These are phyloP conservation scores for Boletus rufocinnamomeus DNA, from an alignment of 768 basidiomycete genomes.

Conservation along the genomic window DNA sequence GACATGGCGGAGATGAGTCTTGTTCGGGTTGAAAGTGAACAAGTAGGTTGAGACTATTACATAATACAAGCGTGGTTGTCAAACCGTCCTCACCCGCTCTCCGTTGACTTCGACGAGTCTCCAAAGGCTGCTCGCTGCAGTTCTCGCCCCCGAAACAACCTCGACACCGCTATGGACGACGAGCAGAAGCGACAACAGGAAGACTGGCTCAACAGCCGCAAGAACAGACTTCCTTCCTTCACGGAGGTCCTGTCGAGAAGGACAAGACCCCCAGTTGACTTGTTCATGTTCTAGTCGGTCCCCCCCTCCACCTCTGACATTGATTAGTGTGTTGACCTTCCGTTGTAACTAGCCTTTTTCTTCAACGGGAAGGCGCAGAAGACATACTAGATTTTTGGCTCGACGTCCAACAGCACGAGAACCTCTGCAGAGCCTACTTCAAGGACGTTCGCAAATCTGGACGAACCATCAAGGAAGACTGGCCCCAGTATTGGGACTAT, in stretches of 20 bases:
- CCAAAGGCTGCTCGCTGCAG: slow-evolving; percentile 19
- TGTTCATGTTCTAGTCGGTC: slow-evolving; percentile 98
- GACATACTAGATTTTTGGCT: slow-evolving; percentile 99
- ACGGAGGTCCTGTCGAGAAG: slow-evolving; percentile 88
- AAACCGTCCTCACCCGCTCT: slow-evolving; percentile 8
- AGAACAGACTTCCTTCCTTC: slow-evolving; percentile 82
- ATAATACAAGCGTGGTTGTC: slow-evolving; percentile 25
- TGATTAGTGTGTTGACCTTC: slow-evolving; percentile 7
- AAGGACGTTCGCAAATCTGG: slow-evolving; percentile 97
- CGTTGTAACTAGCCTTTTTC: slow-evolving; percentile 66
- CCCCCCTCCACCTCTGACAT: neutral
- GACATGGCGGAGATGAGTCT: slow-evolving; percentile 46
- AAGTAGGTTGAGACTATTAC: slow-evolving; percentile 22
- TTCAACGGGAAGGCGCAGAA: slow-evolving; percentile 94
- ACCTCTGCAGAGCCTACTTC: slow-evolving; percentile 97
- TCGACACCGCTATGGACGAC: slow-evolving; percentile 47
- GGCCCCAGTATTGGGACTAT: slow-evolving; percentile 98
- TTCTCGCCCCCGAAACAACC: slow-evolving; percentile 8
- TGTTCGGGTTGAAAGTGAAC: neutral
- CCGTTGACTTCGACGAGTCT: slow-evolving; percentile 24
- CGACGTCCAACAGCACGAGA: slow-evolving; percentile 99
- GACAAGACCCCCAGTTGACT: slow-evolving; percentile 92
- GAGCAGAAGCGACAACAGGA: slow-evolving; percentile 58
- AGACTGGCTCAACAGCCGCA: slow-evolving; percentile 71
- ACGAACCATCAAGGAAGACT: slow-evolving; percentile 90